Base-by-base conservation (phyloP, 495 filamentous ascomycete genomes). In the Podospora appendiculata region DNA sequence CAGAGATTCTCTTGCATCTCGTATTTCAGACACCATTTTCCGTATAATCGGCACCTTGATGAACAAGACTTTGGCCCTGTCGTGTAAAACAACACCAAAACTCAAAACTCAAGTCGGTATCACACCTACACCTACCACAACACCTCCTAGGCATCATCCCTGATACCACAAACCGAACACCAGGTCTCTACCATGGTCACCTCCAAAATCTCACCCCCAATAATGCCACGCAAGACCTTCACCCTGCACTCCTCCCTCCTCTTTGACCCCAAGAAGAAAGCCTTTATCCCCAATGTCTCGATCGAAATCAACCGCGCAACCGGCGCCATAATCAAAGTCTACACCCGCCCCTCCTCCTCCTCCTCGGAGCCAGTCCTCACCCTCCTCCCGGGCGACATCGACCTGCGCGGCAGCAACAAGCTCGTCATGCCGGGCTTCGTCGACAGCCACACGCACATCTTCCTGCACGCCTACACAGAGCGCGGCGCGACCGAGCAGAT, bases 401-500 rank as follows among this genome's bases (percentile, higher is more conserved):
- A 81, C 52, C 69, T 79, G 16, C 64, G 72, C 7, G 70, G 67
- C 43, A 5, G 2, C 25, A 25, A 25, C 25, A 62, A 68, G 14
- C 61, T 71, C 9, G 74, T 79, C 9, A 54, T 79, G 13, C 77
- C 77, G 0, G 78, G 77, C 10, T 57, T 79, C 6, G 76, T 79
- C 1, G 77, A 81, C 51, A 70, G 73, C 8, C 78, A 79, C 50
- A 76, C 77, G 0, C 78, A 81, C 61, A 65, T 79, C 17, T 78
- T 80, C 36, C 60, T 80, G 9, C 76, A 80, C 52, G 47, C 67
- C 0, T 79, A 80, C 56, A 63, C 58, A 16, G 72, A 78, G 33
- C 70, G 70, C 3, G 52, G 59, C 8, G 54, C 66, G 0, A 38
- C 68, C 12, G 61, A 73, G 50, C 77, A 80, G 53, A 75, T 75